Base-by-base conservation (phyloP, 768 basidiomycete species). In the Amanita rimosa region DNA sequence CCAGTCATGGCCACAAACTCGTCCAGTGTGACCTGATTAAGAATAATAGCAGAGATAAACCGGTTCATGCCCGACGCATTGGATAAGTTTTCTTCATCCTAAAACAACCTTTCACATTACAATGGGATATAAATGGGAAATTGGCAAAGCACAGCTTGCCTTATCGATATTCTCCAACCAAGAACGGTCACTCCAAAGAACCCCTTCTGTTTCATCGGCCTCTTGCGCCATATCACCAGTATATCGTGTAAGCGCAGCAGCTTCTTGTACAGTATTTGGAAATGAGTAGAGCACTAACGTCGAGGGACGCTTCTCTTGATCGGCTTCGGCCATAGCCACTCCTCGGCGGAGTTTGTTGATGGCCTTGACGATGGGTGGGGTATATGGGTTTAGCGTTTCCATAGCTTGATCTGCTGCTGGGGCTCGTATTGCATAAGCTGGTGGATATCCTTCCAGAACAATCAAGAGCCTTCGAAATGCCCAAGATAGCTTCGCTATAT, bases 391-490 rank as follows among this genome's bases (percentile, higher is more conserved):
- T 29, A 70, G 2, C 54, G 62, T 10, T 53, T 55, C 44, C 10
- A 43, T 6, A 36, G 49, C 38, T 36, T 45, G 34, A 22, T 41
- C 24, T 44, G n/a, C n/a, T n/a, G n/a, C n/a, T n/a, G 21, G 17
- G 39, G 6, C 44, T 46, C 34, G 38, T 52, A 24, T 53, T 24
- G 71, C 68, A 48, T 57, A 57, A 3, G 69, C 65, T 13, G 69
- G 68, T 4, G 80, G 77, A 53, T 80, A 86, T 3, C 76, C 83
- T 55, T 85, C 84, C 46, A 90, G 76, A 10, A 90, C 50, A 33
- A 89, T 57, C 2, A 83, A 66, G 3, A 89, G 47, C 22, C 64
- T 62, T 7, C 59, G 55, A 58, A 74, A 89, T 19, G 68, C 65
- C 82, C 82, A 85, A n/a, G 87, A 85, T 49, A 76, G 69, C 17